These are phyloP conservation scores for Westerdykella sp. DNA, from an alignment of 2,329 filamentous ascomycete genomes.

Conservation along the genomic window DNA sequence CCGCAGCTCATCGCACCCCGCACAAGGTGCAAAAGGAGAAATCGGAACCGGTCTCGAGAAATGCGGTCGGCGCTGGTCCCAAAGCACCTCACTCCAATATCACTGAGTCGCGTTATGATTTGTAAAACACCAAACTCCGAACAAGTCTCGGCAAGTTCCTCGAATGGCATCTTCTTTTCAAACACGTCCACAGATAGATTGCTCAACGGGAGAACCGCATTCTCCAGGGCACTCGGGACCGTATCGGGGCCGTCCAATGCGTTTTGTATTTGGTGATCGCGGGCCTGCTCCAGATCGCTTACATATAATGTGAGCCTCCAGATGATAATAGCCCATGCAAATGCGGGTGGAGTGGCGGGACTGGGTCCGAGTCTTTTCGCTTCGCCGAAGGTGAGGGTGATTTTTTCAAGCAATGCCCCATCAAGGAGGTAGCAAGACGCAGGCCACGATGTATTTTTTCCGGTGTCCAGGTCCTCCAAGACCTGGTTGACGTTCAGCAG, in stretches of 20 bases:
- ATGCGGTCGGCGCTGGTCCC: slow-evolving; percentile 45
- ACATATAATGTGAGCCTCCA: slow-evolving; percentile 22
- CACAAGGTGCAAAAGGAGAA: slow-evolving; percentile 63
- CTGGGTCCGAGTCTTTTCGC: slow-evolving; percentile 49
- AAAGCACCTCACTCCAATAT: slow-evolving; percentile 35
- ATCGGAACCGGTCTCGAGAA: slow-evolving; percentile 57
- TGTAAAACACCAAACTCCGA: slow-evolving; percentile 19
- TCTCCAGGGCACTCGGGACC: slow-evolving; percentile 20
- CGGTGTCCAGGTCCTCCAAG: slow-evolving; percentile 42
- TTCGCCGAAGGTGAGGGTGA: slow-evolving; percentile 64
- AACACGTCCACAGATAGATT: slow-evolving; percentile 24
- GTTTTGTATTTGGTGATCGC: slow-evolving; percentile 22
- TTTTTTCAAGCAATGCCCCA: slow-evolving; percentile 60
- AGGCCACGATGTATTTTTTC: slow-evolving; percentile 22
- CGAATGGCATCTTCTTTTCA: slow-evolving; percentile 18
- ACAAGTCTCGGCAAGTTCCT: slow-evolving; percentile 23
- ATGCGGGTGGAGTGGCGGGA: slow-evolving; percentile 65
- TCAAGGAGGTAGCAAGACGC: slow-evolving; percentile 61
- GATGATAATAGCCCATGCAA: slow-evolving; percentile 70
- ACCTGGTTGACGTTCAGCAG: slow-evolving; percentile 63
- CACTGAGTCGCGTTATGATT: slow-evolving; percentile 22
- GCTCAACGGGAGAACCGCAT: slow-evolving; percentile 19
- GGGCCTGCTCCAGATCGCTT: slow-evolving; percentile 21
- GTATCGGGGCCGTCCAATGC: slow-evolving; percentile 10
- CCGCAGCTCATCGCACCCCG: slow-evolving; percentile 54